Percentiles rank a stretch among this genome's conserved stretches.
Evolutionary conservation across 2,329 filamentous ascomycete genomes (phyloP).

Genomic region (Beauveria sp.): DNA sequence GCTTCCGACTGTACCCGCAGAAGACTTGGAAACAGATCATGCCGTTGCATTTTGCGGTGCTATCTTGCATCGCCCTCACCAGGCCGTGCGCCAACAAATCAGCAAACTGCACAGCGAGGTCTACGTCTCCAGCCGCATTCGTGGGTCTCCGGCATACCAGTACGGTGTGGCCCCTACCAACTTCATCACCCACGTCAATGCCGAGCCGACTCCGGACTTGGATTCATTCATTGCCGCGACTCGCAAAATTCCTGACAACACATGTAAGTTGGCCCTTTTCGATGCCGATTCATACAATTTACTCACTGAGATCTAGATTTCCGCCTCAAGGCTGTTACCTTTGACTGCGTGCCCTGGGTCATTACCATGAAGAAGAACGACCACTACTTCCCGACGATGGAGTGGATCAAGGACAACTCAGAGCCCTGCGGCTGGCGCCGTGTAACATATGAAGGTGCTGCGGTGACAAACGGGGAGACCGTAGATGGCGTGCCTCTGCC

Average conservation of each 20-base stretch:
- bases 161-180: constrained; percentile 93
- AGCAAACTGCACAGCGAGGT: constrained; percentile 93
- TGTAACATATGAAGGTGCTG: constrained; percentile 52
- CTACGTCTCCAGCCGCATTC: constrained; percentile 81
- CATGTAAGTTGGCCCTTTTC: constrained; percentile 48
- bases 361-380: constrained; percentile 99
- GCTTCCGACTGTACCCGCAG: constrained; percentile 77
- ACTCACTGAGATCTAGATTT: constrained; percentile 53
- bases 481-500: constrained; percentile 38
- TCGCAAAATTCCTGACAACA: constrained; percentile 87
- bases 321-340: constrained; percentile 92
- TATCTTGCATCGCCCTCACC: constrained; percentile 85
- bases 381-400: constrained; percentile 76
- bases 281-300: not conserved
- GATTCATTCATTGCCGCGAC: constrained; percentile 74
- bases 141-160: constrained; percentile 78
- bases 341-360: constrained; percentile 98
- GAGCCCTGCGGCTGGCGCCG: constrained; percentile 56
- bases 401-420: constrained; percentile 57
- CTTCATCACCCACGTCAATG: constrained; percentile 95
- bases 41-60: constrained; percentile 94
- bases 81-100: constrained; percentile 95
- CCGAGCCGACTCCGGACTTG: constrained; percentile 73
- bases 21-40: constrained; percentile 86
- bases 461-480: constrained; percentile 46